phyloP scores from a whole-genome alignment of 2,329 filamentous ascomycete genomes.

The Botryosphaeria dothidea region DNA sequence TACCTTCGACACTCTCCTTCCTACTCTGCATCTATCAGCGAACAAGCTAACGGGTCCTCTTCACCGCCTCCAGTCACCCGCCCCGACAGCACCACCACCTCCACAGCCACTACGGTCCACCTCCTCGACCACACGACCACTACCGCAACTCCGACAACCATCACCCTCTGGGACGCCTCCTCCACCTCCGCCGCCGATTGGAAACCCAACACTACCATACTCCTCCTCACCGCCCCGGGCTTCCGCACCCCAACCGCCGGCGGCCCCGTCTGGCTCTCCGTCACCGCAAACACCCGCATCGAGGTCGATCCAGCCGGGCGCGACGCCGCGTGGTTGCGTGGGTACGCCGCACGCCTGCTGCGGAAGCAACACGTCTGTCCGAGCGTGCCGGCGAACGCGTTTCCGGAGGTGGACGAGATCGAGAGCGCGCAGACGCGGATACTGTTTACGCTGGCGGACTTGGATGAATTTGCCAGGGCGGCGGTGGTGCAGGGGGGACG shows the following conservation, averaged over 20 bases:
- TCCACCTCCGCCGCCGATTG: constrained; percentile 48
- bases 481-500: constrained; percentile 18
- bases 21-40: too few relatives aligned
- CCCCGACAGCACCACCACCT: constrained; percentile 47
- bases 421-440: constrained; percentile 32
- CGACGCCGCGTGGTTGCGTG: constrained; percentile 57
- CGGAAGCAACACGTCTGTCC: constrained; percentile 54
- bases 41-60: not conserved
- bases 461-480: constrained; percentile 41
- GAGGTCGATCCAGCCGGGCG: constrained; percentile 57
- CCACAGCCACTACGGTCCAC: constrained; percentile 52
- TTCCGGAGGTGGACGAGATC: constrained; percentile 26
- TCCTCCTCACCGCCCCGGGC: constrained; percentile 52
- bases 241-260: constrained; percentile 29
- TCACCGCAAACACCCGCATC: constrained; percentile 50
- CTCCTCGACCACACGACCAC: constrained; percentile 58
- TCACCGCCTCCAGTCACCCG: constrained; percentile 41
- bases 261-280: constrained; percentile 25
- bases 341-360: constrained; percentile 49
- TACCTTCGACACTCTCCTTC: not conserved
- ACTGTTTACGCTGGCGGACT: constrained; percentile 46
- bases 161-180: constrained; percentile 59
- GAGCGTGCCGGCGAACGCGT: constrained; percentile 37
- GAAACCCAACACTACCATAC: constrained; percentile 50
- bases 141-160: constrained; percentile 49